Base-by-base conservation (phyloP, 441 rosid species). In the Erodium chrysanthum region DNA sequence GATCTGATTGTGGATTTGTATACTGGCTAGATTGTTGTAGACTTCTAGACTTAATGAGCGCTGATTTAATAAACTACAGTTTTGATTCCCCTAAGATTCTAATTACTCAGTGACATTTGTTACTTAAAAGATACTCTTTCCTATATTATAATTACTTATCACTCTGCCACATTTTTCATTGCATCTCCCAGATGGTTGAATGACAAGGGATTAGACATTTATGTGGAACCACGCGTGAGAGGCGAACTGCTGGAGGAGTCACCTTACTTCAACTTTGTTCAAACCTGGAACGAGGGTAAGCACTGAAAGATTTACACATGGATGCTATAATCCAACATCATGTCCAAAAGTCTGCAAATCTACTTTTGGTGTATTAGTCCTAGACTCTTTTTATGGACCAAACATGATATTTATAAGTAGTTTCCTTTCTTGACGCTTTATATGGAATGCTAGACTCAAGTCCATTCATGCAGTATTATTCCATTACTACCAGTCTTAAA, bases 261-360 rank as follows among this genome's bases (percentile, higher is more conserved):
- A 66, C 82, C 90, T 59, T 80, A 78, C 75, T 95, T 90, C 79
- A 71, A 66, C 76, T 92, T 86, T 62, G 84, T 88, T 46, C 84
- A 87, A 75, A 90, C 98, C 17, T 95, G 99, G 99, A 82, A 87
- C 76, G 92, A 90, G 77, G 98, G 99, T 95, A 74, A 81, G 84
- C 71, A 64, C 64, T 48, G 66, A 22, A 10, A 37, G 4, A 22
- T 17, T 78, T 66, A 61, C 68, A 5, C 9, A 37, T 33, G 14
- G 29, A 5, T 25, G 10, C 67, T 42, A 35, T 59, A 10, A 33
- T 35, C 22, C 21, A 7, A 27, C 65, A 21, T 23, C 17, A 29
- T 68, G 52, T 70, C 31, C 44, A 68, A 37, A 17, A 23, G 67
- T 58, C 25, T 29, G 10, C 35, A 15, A 11, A 65, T 10, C 42